These are phyloP conservation scores for Sporobolomyces pararoseus DNA, from an alignment of 768 basidiomycete species.

Conservation along the genomic window DNA sequence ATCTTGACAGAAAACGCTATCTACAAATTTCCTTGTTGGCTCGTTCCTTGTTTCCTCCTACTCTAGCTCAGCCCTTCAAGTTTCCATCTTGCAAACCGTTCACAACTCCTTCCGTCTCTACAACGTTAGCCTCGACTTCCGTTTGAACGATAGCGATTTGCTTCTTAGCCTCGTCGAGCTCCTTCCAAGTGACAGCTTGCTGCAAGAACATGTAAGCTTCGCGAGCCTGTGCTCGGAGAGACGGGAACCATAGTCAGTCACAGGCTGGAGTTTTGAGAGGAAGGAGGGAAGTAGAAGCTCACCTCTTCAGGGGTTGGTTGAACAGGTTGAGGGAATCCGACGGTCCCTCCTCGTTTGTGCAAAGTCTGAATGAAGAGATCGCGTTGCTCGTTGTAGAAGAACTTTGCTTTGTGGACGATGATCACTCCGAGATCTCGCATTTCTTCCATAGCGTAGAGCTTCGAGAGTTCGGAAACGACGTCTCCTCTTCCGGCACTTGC, in stretches of 20 bases:
- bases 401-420: neutral
- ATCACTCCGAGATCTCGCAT: neutral
- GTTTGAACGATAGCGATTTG: no score
- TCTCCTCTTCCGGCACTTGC: neutral
- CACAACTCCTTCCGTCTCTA: no score
- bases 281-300: neutral
- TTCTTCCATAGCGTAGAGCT: neutral
- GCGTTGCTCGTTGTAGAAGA: neutral
- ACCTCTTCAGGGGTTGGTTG: neutral
- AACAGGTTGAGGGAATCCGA: neutral
- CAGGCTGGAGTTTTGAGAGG: neutral
- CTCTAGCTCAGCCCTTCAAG: no score
- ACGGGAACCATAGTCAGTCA: no score
- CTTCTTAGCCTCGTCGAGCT: no score
- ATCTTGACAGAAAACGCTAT: no score
- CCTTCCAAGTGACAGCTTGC: neutral
- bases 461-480: neutral
- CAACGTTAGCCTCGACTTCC: no score
- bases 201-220: no score
- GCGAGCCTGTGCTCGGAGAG: no score
- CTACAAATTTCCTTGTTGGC: no score
- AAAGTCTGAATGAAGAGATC: neutral
- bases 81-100: no score
- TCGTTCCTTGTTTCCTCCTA: no score
- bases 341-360: neutral